Conservation (phyloP, 2,329 filamentous ascomycete species). For the Fusarium hostae region DNA sequence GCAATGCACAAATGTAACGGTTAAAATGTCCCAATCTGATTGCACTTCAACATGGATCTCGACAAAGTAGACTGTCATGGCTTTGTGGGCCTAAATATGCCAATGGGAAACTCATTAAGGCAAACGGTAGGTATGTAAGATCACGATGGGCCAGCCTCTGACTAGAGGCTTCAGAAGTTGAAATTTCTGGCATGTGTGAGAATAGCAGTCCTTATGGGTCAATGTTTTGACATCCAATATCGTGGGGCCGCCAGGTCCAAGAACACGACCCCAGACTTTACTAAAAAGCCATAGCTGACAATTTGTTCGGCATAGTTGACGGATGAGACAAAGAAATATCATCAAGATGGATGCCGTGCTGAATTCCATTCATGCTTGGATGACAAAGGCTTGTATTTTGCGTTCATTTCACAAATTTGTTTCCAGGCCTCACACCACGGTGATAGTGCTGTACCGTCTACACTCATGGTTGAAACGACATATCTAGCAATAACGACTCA, state of each 20-base stretch:
- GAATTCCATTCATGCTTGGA: not conserved
- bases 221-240: not conserved
- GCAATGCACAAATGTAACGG: not conserved
- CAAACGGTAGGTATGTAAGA: constrained; percentile 8
- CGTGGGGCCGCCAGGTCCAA: not conserved
- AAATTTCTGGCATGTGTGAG: not conserved
- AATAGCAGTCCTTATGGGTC: not conserved
- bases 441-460: not conserved
- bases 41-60: not conserved
- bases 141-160: not conserved
- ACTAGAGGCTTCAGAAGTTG: not conserved
- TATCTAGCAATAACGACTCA: not conserved
- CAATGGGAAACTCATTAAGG: not conserved
- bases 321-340: not conserved
- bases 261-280: not conserved
- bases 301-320: not conserved
- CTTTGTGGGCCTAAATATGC: not conserved
- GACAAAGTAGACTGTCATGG: not conserved
- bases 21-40: not conserved
- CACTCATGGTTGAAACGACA: constrained; percentile 5
- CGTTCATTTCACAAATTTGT: not conserved
- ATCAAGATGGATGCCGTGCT: not conserved
- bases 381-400: not conserved
- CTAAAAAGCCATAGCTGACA: not conserved
- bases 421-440: not conserved